These are phyloP conservation scores for Blumeriella jaapii DNA, from an alignment of 2,329 filamentous ascomycete genomes.

Conservation along the genomic window DNA sequence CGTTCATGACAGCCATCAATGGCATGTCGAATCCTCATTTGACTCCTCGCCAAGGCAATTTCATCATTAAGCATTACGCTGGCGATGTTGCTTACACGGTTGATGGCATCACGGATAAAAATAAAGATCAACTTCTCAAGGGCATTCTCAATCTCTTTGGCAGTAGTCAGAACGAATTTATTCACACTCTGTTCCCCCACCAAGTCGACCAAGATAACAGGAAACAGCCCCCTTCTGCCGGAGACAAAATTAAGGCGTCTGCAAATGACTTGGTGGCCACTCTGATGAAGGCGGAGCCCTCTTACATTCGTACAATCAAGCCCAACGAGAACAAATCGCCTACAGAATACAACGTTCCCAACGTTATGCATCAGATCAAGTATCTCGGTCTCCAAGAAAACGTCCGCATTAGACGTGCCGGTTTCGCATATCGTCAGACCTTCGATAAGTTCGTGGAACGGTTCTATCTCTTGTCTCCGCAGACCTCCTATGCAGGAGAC, in stretches of 20 bases:
- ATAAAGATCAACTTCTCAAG: conserved; percentile 95
- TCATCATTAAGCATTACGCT: conserved; percentile 98
- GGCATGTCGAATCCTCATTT: conserved; percentile 87
- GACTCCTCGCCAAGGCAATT: conserved; percentile 83
- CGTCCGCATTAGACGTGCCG: conserved; percentile 89
- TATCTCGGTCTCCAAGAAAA: conserved; percentile 99
- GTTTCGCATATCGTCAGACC: conserved; percentile 92
- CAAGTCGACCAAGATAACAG: conserved; percentile 94
- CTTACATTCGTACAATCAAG: conserved; percentile 98
- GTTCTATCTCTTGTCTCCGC: conserved; percentile 89
- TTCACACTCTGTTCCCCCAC: conserved; percentile 82
- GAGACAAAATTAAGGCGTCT: conserved; percentile 90
- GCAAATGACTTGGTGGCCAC: conserved; percentile 92
- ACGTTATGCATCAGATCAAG: conserved; percentile 96
- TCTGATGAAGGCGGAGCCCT: conserved; percentile 92
- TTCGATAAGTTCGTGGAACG: conserved; percentile 98
- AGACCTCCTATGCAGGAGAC: conserved; percentile 91
- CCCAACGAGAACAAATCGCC: conserved; percentile 98
- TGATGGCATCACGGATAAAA: conserved; percentile 97
- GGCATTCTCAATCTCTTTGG: conserved; percentile 81
- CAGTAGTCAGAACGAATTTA: conserved; percentile 71
- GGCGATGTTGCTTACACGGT: conserved; percentile 93
- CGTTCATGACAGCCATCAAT: conserved; percentile 88
- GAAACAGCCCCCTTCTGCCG: conserved; percentile 83
- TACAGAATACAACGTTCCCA: conserved; percentile 79